Evolutionary conservation across 106 monocot genomes (phyloP).

Genomic region (Dactylorhiza incarnata): DNA sequence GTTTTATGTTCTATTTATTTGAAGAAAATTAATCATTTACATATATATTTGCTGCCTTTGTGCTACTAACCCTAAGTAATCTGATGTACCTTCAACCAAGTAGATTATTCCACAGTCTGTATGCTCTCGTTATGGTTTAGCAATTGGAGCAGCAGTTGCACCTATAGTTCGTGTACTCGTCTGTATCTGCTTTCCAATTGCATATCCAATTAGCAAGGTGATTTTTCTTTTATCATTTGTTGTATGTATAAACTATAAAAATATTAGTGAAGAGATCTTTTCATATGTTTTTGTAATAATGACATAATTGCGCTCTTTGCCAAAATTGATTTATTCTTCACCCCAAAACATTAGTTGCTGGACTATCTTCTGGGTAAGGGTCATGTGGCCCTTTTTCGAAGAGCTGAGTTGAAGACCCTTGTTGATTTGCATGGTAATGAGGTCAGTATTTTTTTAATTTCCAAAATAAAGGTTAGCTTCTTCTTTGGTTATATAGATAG

Average conservation of each 20-base stretch:
- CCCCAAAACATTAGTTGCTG: constrained; percentile 47
- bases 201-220: constrained; percentile 99
- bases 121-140: constrained; percentile 83
- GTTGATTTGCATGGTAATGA: constrained; percentile 93
- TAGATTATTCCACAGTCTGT: constrained; percentile 93
- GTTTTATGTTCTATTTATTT: not conserved
- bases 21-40: not conserved
- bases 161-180: constrained; percentile 77
- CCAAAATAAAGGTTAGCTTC: not conserved
- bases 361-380: constrained; percentile 73
- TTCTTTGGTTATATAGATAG: not conserved
- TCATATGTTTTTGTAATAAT: not conserved
- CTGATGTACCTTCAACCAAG: not conserved
- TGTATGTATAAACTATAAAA: not conserved
- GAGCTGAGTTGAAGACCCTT: constrained; percentile 95
- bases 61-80: not conserved
- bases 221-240: not conserved
- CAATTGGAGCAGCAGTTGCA: constrained; percentile 77
- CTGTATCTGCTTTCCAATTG: constrained; percentile 86
- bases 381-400: constrained; percentile 82
- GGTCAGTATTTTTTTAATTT: constrained; percentile 29
- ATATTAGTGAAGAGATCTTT: not conserved
- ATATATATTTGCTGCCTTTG: not conserved
- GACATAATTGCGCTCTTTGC: not conserved
- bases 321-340: not conserved